A percentile compares a stretch with the other conserved stretches of the same genome.
These are phyloP conservation scores for Russula abietina DNA, from an alignment of 768 basidiomycete species.

Conservation along the genomic window DNA sequence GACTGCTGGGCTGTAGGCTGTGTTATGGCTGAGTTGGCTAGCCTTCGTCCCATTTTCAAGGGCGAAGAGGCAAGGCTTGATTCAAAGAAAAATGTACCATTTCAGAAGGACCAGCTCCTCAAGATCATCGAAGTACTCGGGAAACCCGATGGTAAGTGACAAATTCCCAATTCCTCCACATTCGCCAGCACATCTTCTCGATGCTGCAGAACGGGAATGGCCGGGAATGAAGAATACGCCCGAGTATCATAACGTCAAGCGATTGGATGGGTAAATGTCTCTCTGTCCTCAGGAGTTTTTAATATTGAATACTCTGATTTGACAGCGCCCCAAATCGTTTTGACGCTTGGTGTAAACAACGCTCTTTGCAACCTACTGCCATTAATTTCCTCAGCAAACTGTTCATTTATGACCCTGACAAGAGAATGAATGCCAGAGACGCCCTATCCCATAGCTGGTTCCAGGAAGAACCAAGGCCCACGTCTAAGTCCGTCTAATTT, in stretches of 20 bases:
- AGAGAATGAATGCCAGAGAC: slow-evolving; percentile 73
- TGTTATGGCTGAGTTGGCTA: slow-evolving; percentile 93
- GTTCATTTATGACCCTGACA: slow-evolving; percentile 88
- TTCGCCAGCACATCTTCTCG: not conserved
- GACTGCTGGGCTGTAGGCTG: slow-evolving; percentile 98
- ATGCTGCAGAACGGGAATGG: slow-evolving; percentile 74
- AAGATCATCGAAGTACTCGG: slow-evolving; percentile 97
- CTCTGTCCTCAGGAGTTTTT: not conserved
- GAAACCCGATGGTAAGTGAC: slow-evolving; percentile 66
- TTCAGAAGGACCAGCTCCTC: slow-evolving; percentile 89
- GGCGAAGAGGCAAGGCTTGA: slow-evolving; percentile 98
- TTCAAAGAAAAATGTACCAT: slow-evolving; percentile 94
- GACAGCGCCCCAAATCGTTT: slow-evolving; percentile 55
- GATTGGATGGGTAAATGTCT: slow-evolving; percentile 59
- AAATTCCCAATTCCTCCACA: slow-evolving; percentile 7
- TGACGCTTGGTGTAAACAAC: slow-evolving; percentile 65
- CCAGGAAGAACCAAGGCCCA: slow-evolving; percentile 80
- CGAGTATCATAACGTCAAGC: slow-evolving; percentile 78
- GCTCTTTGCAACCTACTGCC: slow-evolving; percentile 55
- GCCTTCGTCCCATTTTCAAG: slow-evolving; percentile 94
- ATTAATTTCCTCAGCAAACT: slow-evolving; percentile 78
- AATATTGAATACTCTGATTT: not conserved
- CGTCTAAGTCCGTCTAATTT: slow-evolving; percentile 54
- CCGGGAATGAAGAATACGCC: slow-evolving; percentile 79
- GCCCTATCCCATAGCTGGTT: slow-evolving; percentile 90